Evolutionary conservation across 495 filamentous ascomycete genomes (phyloP), one percentile per base, ranked within the genome.

Genomic region (Penicillium antarcticum): DNA sequence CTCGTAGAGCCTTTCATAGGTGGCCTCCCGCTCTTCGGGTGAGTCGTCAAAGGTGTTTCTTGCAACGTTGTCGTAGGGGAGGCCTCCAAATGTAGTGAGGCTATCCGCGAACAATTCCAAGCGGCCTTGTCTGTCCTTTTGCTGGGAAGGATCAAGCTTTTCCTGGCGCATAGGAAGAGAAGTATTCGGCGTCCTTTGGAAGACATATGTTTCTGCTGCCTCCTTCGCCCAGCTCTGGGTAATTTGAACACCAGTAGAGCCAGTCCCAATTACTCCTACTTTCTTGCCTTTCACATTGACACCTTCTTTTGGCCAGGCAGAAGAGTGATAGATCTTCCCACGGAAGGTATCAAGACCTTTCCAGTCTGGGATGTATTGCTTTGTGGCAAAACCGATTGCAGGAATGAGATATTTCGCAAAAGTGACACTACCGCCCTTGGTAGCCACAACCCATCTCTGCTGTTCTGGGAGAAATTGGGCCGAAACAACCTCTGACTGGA

Each of bases 241-340:
- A 34, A 82, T 67, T 48, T 87, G 84, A 0, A 86, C 75, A 0
- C 80, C 82, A 0, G 78, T 71, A 0, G 81, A 75, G 7, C 84
- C 84, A 0, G 84, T 86, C 7, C 84, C 84, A 16, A 87, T 77
- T 31, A 85, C 65, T 5, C 76, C 79, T 23, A 70, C 64, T 6
- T 69, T 64, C 58, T 85, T 83, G 41, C 68, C 68, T 17, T 58
- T 59, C 7, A 82, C 58, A 50, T 80, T 65, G 29, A 81, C 63
- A 11, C 63, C 60, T 5, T 74, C 61, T 11, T 77, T 67, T 0
- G 82, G 83, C 84, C 84, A 87, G 62, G 77, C 74, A 1, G 80
- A 77, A 0, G 82, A 74, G 48, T 87, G 83, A 49, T 80, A 65
- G 4, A 83, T 65, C 5, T 58, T 35, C 4, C 84, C 82, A 16